Evolutionary conservation across 495 filamentous ascomycete genomes (phyloP), one percentile per base, ranked within the genome.

Genomic region (Trichocladium uniseriatum): DNA sequence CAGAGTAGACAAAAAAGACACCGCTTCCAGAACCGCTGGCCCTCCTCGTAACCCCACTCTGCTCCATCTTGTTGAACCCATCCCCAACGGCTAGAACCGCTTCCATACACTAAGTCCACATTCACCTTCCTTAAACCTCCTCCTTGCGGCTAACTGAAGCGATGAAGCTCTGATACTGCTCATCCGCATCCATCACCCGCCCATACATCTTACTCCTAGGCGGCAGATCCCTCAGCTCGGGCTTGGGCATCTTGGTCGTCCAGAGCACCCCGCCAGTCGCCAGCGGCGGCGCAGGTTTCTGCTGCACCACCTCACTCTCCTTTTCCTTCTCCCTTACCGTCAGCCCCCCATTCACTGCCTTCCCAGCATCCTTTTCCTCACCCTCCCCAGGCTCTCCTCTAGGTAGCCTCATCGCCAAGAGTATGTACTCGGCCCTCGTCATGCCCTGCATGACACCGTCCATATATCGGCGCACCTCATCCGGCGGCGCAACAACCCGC

Each of bases 401-500:
- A 1, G 82, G 83, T 8, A 88, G 63, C 42, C 79, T 75, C 68
- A 83, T 79, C 6, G 82, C 83, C 2, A 85, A 68, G 16, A 83
- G 71, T 0, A 84, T 74, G 51, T 83, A 84, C 28, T 83, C 81
- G 4, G 81, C 82, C 39, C 83, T 75, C 24, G 83, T 83, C 52
- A 80, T 79, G 5, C 76, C 79, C 45, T 84, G 80, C 82, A 89
- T 87, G n/a, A 88, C 66, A 38, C 85, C 80, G 51, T 89, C 81
- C 85, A 90, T 94, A 50, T 89, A 88, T 51, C 79, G 79, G 50
- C 75, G 73, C 16, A 90, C 88, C 59, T 91, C 87, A 0, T 89
- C 84, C 24, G 75, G 68, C 13, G 86, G 84, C 37, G 82, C 84
- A 18, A 94, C 86, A n/a, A 88, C 81, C 14, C 79, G 79, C 29